Evolutionary conservation across 2,329 filamentous ascomycete genomes (phyloP).

Genomic region (Sporothrix protearum): DNA sequence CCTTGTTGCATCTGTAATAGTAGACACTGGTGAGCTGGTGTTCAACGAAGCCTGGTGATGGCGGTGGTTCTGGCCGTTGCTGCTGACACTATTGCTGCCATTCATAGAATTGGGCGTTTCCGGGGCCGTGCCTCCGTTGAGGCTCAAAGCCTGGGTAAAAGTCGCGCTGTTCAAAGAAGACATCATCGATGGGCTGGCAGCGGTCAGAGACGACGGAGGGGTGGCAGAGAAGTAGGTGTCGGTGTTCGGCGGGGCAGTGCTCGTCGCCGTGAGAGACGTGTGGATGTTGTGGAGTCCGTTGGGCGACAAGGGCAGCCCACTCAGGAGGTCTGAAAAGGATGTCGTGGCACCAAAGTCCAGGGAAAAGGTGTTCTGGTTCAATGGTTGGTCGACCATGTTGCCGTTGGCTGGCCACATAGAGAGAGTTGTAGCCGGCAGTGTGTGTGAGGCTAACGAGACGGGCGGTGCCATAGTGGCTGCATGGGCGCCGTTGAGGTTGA

Average conservation of each 20-base stretch:
- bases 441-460: conserved; percentile 41
- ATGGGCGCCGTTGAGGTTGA: conserved; percentile 2
- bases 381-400: conserved; percentile 59
- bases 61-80: conserved; percentile 34
- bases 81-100: conserved; percentile 44
- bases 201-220: conserved; percentile 68
- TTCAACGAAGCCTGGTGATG: conserved; percentile 41
- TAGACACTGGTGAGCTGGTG: conserved; percentile 54
- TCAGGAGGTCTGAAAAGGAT: conserved; percentile 73
- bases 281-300: conserved; percentile 41
- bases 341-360: conserved; percentile 66
- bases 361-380: conserved; percentile 65
- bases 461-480: conserved; percentile 44
- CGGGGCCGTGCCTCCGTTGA: conserved; percentile 53
- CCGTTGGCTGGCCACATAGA: conserved; percentile 64
- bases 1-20: conserved; percentile 63
- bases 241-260: conserved; percentile 36
- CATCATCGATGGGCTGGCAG: conserved; percentile 69
- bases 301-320: conserved; percentile 70
- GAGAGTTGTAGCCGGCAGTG: not conserved
- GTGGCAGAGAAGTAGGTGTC: conserved; percentile 72
- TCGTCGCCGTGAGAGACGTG: not conserved
- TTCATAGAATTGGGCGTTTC: conserved; percentile 71
- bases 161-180: conserved; percentile 59
- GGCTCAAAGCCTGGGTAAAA: conserved; percentile 63